Conservation (phyloP, 2,329 filamentous ascomycete species). For the Calycina herbarum region DNA sequence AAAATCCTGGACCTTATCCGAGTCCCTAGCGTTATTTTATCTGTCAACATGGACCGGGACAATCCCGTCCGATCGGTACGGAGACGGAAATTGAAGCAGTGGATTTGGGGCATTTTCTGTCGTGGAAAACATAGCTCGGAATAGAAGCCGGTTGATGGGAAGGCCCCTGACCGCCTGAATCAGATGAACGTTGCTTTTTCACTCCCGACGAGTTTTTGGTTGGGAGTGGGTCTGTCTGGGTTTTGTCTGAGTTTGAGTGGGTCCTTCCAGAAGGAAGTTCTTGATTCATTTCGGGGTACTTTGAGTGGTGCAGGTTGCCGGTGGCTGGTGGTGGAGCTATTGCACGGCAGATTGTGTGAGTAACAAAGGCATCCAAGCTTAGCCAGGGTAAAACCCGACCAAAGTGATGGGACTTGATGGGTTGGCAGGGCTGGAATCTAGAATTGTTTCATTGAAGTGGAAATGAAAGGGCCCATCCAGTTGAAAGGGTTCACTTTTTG, state of each 20-base stretch:
- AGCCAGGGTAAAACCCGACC: background rate
- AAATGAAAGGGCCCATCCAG: background rate
- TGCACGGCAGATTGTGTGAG: conserved; percentile 10
- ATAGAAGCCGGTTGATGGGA: conserved; percentile 8
- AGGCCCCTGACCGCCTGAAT: conserved; percentile 11
- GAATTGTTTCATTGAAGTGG: background rate
- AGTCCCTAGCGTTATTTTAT: background rate
- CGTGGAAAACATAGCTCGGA: conserved; percentile 11
- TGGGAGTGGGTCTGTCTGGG: background rate
- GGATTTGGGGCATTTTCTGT: background rate
- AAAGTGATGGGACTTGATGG: background rate
- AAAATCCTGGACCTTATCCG: background rate
- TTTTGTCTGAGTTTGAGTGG: background rate
- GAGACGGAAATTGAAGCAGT: conserved; percentile 15
- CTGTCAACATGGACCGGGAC: conserved; percentile 6
- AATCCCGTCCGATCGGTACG: conserved; percentile 17
- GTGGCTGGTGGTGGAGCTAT: conserved; percentile 8
- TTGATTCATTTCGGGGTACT: conserved; percentile 1
- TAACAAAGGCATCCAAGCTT: background rate
- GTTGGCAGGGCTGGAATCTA: background rate
- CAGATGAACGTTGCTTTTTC: conserved; percentile 12
- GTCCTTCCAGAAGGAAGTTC: conserved; percentile 9
- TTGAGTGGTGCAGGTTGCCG: conserved; percentile 5
- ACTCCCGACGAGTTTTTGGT: conserved; percentile 4
- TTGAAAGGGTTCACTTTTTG: background rate